phyloP scores from a whole-genome alignment of 345 rosid genomes.

The Luvunga scandens region DNA sequence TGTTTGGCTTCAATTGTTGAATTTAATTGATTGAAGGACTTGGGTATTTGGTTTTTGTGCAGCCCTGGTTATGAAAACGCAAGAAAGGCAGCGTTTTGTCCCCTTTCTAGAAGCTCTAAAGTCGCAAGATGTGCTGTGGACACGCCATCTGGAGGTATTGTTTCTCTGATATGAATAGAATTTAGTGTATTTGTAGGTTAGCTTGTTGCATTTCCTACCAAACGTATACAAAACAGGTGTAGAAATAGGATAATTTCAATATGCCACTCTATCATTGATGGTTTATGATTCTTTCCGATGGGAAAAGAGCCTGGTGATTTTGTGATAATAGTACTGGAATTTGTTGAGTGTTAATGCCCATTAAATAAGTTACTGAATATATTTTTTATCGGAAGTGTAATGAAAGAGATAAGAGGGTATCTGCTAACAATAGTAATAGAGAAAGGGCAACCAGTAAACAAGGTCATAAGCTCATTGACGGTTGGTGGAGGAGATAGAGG shows the following conservation, averaged over 20 bases:
- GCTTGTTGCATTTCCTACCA: neutral
- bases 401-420: neutral
- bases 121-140: conserved; percentile 51
- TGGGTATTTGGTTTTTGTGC: conserved; percentile 10
- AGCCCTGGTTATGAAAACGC: conserved; percentile 25
- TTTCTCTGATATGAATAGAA: neutral
- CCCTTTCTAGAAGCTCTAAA: conserved; percentile 32
- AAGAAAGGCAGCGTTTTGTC: conserved; percentile 20
- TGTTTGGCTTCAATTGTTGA: neutral
- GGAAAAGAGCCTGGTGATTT: neutral
- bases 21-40: neutral
- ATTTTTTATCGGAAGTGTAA: neutral
- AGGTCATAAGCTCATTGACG: neutral
- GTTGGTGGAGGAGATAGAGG: neutral
- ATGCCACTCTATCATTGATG: neutral
- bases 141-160: conserved; percentile 69
- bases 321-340: neutral
- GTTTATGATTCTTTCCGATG: neutral
- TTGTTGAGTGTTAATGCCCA: neutral
- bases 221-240: neutral
- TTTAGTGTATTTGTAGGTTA: neutral
- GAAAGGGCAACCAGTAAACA: neutral
- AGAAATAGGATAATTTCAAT: neutral
- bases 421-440: neutral
- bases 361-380: neutral